Evolutionary conservation across 208 protist species (phyloP).

Genomic region (Trypanosoma melophagium): DNA sequence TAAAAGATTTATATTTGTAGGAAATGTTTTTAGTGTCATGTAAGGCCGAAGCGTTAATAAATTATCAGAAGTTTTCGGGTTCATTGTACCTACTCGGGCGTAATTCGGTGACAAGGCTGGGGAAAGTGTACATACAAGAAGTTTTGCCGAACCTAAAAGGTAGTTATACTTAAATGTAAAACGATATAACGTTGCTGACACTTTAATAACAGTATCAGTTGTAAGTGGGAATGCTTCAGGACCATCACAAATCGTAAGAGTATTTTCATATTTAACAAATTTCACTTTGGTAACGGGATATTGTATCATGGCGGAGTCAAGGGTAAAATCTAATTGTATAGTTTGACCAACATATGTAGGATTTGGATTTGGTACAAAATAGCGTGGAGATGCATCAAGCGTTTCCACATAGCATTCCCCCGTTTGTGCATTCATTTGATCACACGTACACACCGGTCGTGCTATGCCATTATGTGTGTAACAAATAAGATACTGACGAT

Average conservation of each 20-base stretch:
- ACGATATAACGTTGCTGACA: conserved; percentile 39
- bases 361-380: conserved; percentile 43
- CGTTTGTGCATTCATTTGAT: conserved; percentile 60
- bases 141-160: conserved; percentile 34
- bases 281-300: conserved; percentile 71
- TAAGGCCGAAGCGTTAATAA: conserved; percentile 76
- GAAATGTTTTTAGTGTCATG: conserved; percentile 61
- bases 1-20: conserved; percentile 38
- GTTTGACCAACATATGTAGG: conserved; percentile 87
- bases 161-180: conserved; percentile 86
- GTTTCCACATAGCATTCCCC: conserved; percentile 75
- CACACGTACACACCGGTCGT: conserved; percentile 77
- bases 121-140: conserved; percentile 79
- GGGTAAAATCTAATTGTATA: conserved; percentile 44
- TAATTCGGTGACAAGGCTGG: conserved; percentile 31
- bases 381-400: conserved; percentile 44
- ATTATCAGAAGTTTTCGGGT: conserved; percentile 24
- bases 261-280: conserved; percentile 61
- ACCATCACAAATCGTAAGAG: conserved; percentile 54
- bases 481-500: conserved; percentile 76
- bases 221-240: conserved; percentile 48
- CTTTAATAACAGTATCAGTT: conserved; percentile 28
- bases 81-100: conserved; percentile 20
- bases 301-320: conserved; percentile 34
- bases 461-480: conserved; percentile 60